These are phyloP conservation scores for Debaryomyces sp. DNA, from an alignment of 1,139 yeast genomes.

Conservation along the genomic window DNA sequence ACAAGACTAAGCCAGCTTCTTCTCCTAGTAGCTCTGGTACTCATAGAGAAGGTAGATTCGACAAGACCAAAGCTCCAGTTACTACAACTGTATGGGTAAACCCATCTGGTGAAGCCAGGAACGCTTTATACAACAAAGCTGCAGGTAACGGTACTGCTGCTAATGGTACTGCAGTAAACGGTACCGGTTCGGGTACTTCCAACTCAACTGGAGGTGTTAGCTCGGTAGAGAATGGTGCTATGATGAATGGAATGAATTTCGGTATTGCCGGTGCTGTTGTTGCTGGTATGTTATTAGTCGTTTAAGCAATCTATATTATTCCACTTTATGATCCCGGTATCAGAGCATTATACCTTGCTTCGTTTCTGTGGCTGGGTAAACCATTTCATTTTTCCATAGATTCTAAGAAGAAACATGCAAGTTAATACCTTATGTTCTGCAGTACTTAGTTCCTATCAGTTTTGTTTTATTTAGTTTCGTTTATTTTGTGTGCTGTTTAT, in stretches of 20 bases:
- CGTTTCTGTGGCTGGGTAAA: not conserved
- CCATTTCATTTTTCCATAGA: not conserved
- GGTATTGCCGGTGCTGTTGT: constrained; percentile 41
- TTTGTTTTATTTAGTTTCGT: not conserved
- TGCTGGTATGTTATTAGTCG: constrained; percentile 29
- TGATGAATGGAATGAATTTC: constrained; percentile 23
- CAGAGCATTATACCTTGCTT: not conserved
- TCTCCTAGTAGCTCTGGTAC: constrained; percentile 47
- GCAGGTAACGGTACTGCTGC: constrained; percentile 12
- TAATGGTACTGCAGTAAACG: constrained; percentile 11
- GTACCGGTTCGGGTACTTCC: constrained; percentile 13
- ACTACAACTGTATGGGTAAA: constrained; percentile 25
- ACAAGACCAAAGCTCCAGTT: constrained; percentile 30
- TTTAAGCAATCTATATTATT: constrained; percentile 4
- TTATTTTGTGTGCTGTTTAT: not conserved
- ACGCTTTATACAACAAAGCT: constrained; percentile 7
- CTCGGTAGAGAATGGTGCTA: constrained; percentile 23
- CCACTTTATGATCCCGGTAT: not conserved
- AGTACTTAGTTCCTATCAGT: not conserved
- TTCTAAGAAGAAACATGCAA: not conserved
- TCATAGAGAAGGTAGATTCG: constrained; percentile 45
- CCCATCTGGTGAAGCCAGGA: constrained; percentile 16
- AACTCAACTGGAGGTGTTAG: constrained; percentile 16
- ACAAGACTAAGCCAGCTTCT: no score
- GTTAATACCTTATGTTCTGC: not conserved